Evolutionary conservation across 352 stramenopile species (phyloP).

Genomic region (Globisporangium emineosum): DNA sequence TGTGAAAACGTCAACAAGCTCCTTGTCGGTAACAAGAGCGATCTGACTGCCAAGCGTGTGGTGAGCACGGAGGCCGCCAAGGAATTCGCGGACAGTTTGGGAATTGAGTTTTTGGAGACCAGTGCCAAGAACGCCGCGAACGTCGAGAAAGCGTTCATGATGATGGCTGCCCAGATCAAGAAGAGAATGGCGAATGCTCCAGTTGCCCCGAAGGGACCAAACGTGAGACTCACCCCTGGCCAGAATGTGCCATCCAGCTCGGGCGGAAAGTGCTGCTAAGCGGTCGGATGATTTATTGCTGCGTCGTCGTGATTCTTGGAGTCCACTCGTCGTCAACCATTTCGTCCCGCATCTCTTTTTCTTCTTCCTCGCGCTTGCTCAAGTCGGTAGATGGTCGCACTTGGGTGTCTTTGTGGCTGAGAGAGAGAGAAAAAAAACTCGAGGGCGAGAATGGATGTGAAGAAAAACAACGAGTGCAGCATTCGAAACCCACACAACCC

Average conservation of each 20-base stretch:
- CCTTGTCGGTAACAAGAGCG: conserved; percentile 98
- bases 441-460: conserved; percentile 2
- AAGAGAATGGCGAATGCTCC: conserved; percentile 88
- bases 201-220: conserved; percentile 53
- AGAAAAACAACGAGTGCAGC: background rate
- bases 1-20: conserved; percentile 97
- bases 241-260: conserved; percentile 63
- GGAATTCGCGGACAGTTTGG: conserved; percentile 85
- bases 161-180: conserved; percentile 92
- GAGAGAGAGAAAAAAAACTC: background rate
- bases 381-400: conserved; percentile 19
- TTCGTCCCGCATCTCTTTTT: conserved; percentile 13
- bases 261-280: conserved; percentile 85
- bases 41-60: conserved; percentile 92
- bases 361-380: conserved; percentile 8
- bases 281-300: conserved; percentile 40
- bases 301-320: conserved; percentile 8
- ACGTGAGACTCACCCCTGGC: conserved; percentile 60
- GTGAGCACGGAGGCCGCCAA: conserved; percentile 93
- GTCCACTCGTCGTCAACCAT: conserved; percentile 10
- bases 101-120: conserved; percentile 88
- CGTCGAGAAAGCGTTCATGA: conserved; percentile 91
- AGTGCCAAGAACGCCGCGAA: conserved; percentile 88
- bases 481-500: conserved; percentile 8
- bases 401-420: conserved; percentile 1